phyloP scores from a whole-genome alignment of 768 basidiomycete species.

The Leccinum ochraceum region DNA sequence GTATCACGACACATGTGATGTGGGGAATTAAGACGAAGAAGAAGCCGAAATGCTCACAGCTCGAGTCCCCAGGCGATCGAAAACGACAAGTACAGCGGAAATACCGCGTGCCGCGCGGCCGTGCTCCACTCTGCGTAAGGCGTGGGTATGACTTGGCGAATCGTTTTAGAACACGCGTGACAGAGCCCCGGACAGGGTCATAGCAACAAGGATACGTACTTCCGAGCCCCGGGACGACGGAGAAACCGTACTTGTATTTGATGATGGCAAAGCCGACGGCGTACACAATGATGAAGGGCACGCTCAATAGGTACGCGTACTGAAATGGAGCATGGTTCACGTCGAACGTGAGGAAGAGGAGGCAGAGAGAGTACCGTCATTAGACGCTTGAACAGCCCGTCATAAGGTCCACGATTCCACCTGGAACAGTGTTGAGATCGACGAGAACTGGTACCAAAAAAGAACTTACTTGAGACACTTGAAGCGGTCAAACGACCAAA shows the following conservation, averaged over 20 bases:
- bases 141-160: slow-evolving; percentile 52
- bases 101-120: slow-evolving; percentile 46
- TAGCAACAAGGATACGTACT: slow-evolving; percentile 28
- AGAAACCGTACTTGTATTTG: slow-evolving; percentile 73
- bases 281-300: slow-evolving; percentile 62
- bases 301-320: slow-evolving; percentile 49
- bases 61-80: slow-evolving; percentile 73
- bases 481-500: slow-evolving; percentile 83
- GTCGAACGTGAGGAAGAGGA: not conserved
- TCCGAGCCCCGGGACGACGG: slow-evolving; percentile 44
- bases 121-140: slow-evolving; percentile 61
- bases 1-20: not conserved
- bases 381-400: slow-evolving; percentile 80
- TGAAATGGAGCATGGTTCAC: not conserved
- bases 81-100: slow-evolving; percentile 66
- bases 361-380: slow-evolving; percentile 65
- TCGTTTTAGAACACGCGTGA: not conserved
- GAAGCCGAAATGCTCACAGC: slow-evolving; percentile 51
- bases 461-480: slow-evolving; percentile 60
- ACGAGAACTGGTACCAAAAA: not conserved
- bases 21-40: not conserved
- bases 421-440: slow-evolving; percentile 34
- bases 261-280: slow-evolving; percentile 66
- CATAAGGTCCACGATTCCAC: slow-evolving; percentile 66
- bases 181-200: not conserved